phyloP scores from a whole-genome alignment of 2,329 filamentous ascomycete species.

The Hypocreales sp. region DNA sequence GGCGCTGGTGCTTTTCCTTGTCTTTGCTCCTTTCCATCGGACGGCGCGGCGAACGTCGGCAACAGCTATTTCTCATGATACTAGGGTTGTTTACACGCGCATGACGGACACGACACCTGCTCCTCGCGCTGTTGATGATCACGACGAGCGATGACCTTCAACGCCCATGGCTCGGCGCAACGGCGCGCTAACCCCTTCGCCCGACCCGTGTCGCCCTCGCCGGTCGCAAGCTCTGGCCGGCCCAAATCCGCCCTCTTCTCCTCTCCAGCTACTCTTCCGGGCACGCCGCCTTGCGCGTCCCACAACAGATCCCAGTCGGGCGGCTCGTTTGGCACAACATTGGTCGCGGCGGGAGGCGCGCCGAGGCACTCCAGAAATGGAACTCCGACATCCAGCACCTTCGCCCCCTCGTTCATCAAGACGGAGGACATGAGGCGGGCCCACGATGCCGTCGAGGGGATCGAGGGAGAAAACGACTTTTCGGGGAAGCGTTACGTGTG shows the following conservation, averaged over 20 bases:
- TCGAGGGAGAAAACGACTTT: conserved; percentile 97
- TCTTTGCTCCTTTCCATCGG: conserved; percentile 5
- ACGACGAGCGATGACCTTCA: conserved; percentile 17
- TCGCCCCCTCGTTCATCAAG: conserved; percentile 93
- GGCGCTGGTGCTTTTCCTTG: conserved; percentile 10
- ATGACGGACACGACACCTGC: conserved; percentile 1
- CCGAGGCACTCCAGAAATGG: conserved; percentile 46
- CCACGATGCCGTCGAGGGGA: conserved; percentile 46
- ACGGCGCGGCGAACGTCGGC: not conserved
- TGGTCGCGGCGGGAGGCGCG: conserved; percentile 20
- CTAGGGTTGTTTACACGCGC: conserved; percentile 3
- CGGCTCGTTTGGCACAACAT: conserved; percentile 29
- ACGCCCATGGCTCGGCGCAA: conserved; percentile 31
- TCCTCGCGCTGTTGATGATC: conserved; percentile 6
- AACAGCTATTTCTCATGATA: not conserved
- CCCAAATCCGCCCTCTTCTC: conserved; percentile 66
- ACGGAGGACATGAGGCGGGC: conserved; percentile 55
- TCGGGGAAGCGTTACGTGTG: conserved; percentile 97
- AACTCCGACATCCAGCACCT: conserved; percentile 58
- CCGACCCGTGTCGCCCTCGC: conserved; percentile 52
- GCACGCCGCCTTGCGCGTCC: conserved; percentile 23
- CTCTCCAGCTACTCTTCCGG: conserved; percentile 33
- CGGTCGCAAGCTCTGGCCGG: conserved; percentile 37
- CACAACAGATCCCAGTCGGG: conserved; percentile 59
- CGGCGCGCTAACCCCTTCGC: conserved; percentile 72